phyloP scores from a whole-genome alignment of 306 rosid genomes.

The Crotalaria pallida region DNA sequence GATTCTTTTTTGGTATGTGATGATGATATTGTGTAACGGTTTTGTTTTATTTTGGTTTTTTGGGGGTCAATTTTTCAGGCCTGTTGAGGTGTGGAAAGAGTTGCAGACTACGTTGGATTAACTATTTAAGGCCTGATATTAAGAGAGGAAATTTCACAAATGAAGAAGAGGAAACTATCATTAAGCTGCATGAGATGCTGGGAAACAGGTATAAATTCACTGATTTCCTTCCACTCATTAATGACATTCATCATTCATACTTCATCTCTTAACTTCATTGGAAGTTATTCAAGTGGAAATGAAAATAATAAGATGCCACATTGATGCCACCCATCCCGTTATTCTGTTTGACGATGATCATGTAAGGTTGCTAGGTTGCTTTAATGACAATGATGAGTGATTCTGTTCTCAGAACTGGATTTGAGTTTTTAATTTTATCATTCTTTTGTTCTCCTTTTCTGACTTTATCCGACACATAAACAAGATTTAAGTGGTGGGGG shows the following conservation, averaged over 20 bases:
- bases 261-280: not conserved
- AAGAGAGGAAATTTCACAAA: conserved; percentile 77
- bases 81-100: conserved; percentile 87
- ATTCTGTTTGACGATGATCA: not conserved
- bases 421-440: not conserved
- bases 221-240: not conserved
- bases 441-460: not conserved
- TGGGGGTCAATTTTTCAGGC: conserved; percentile 27
- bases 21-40: not conserved
- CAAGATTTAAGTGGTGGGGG: not conserved
- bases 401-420: not conserved
- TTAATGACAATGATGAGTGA: not conserved
- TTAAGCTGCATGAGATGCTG: conserved; percentile 54
- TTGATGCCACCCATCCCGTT: not conserved
- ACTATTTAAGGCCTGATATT: conserved; percentile 68
- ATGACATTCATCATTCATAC: not conserved
- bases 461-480: not conserved
- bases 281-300: not conserved
- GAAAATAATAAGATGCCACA: not conserved
- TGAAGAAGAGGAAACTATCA: conserved; percentile 66
- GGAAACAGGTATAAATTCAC: conserved; percentile 61
- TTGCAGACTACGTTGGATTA: conserved; percentile 79
- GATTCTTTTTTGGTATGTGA: not conserved
- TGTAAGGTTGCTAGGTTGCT: not conserved
- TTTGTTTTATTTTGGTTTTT: not conserved